phyloP scores from a whole-genome alignment of 1,284 basidiomycete genomes.

The Xerocomus amazonicus region DNA sequence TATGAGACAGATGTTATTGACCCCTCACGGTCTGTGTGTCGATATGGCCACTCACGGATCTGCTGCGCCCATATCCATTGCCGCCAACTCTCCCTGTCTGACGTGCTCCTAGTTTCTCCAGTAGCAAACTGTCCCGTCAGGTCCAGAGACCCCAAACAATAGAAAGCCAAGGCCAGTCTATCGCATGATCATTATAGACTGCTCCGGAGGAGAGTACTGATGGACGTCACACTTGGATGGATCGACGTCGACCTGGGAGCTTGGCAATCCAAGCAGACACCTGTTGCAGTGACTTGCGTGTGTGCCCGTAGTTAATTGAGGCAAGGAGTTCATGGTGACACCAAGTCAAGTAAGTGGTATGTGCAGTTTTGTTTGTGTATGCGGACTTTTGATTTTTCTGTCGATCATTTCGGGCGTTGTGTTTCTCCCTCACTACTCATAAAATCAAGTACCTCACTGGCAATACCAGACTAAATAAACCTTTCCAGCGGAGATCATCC shows the following conservation, averaged over 20 bases:
- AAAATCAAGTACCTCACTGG: too few relatives aligned
- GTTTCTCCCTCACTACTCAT: too few relatives aligned
- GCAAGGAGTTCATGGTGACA: slow-evolving; percentile 14
- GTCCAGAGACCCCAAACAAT: slow-evolving; percentile 78
- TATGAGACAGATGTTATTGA: slow-evolving; percentile 1
- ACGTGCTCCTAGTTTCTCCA: slow-evolving; percentile 40
- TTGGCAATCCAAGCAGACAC: slow-evolving; percentile 55
- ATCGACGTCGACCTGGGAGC: slow-evolving; percentile 54
- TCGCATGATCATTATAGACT: slow-evolving; percentile 13
- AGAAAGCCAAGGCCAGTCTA: slow-evolving; percentile 82
- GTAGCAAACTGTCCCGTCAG: slow-evolving; percentile 54
- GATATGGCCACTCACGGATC: slow-evolving; percentile 42
- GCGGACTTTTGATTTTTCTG: not conserved
- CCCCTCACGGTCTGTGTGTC: not conserved
- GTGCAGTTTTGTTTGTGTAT: not conserved
- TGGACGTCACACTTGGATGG: slow-evolving; percentile 46
- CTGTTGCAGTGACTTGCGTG: slow-evolving; percentile 55
- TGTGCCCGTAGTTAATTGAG: slow-evolving; percentile 37
- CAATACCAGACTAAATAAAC: too few relatives aligned
- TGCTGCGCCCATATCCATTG: slow-evolving; percentile 90
- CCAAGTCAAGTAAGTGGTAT: not conserved
- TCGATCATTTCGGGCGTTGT: not conserved
- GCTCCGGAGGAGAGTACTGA: slow-evolving; percentile 5
- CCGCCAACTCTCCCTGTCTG: slow-evolving; percentile 62
- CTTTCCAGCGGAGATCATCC: too few relatives aligned